Percentiles rank a stretch among this genome's conserved stretches.
Evolutionary conservation across 176 grass and related monocot genomes (phyloP).

Genomic region (Zoysia japonica): DNA sequence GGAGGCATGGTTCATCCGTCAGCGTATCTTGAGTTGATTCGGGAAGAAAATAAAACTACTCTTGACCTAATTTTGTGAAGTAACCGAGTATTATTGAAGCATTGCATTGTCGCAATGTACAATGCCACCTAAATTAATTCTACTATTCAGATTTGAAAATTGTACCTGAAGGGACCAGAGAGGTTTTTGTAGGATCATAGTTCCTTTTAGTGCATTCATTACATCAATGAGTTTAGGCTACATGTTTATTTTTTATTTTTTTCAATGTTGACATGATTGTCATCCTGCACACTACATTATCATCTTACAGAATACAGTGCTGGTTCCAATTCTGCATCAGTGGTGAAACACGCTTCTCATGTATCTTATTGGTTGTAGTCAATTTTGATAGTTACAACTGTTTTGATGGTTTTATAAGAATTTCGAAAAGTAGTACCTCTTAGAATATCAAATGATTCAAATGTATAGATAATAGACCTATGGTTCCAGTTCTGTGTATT

Average conservation of each 20-base stretch:
- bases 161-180: slow-evolving; percentile 95
- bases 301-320: not conserved
- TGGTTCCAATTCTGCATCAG: slow-evolving; percentile 21
- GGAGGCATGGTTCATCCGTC: too few species aligned
- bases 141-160: slow-evolving; percentile 52
- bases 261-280: not conserved
- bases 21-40: not conserved
- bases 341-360: slow-evolving; percentile 1
- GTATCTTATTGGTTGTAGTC: slow-evolving; percentile 9
- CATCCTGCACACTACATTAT: not conserved
- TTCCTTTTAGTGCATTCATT: slow-evolving; percentile 14
- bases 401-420: slow-evolving; percentile 3
- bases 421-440: not conserved
- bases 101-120: not conserved
- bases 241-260: not conserved
- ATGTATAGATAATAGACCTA: too few species aligned
- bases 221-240: not conserved
- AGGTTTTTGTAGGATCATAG: slow-evolving; percentile 80
- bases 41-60: not conserved
- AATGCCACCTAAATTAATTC: not conserved
- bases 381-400: not conserved
- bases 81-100: not conserved
- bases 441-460: not conserved
- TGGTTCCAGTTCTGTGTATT: too few species aligned
- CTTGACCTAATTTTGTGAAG: not conserved